Evolutionary conservation across 164 flowering plant species (phyloP).

Genomic region (Aristolochia fimbriata): DNA sequence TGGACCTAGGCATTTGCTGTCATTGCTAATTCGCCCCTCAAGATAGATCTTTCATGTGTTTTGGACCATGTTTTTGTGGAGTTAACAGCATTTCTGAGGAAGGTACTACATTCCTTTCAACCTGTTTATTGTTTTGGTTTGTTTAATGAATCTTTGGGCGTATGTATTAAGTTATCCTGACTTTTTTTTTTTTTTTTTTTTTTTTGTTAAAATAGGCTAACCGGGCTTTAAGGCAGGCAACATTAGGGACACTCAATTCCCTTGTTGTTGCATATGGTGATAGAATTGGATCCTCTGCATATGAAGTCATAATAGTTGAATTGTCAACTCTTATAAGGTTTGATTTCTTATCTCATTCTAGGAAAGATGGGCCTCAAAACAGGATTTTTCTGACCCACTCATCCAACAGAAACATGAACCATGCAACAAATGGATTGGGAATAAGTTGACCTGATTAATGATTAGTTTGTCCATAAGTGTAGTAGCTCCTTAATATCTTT

Average conservation of each 20-base stretch:
- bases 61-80: constrained; percentile 81
- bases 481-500: too few species aligned
- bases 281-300: constrained; percentile 71
- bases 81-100: constrained; percentile 83
- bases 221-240: constrained; percentile 87
- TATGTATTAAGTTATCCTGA: background rate
- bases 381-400: too few species aligned
- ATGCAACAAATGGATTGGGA: too few species aligned
- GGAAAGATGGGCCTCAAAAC: too few species aligned
- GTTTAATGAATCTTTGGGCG: background rate
- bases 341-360: background rate
- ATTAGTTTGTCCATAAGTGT: too few species aligned
- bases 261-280: constrained; percentile 92
- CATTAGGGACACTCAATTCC: constrained; percentile 88
- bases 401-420: too few species aligned
- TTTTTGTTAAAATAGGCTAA: constrained; percentile 52
- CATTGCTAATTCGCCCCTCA: constrained; percentile 82
- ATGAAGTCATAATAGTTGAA: constrained; percentile 88
- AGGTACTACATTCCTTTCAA: constrained; percentile 31
- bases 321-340: constrained; percentile 92
- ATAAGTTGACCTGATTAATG: too few species aligned
- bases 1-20: constrained; percentile 82
- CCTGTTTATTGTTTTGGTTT: background rate
- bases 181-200: background rate
- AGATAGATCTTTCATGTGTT: constrained; percentile 74